phyloP scores from a whole-genome alignment of 345 rosid species.

The Camelina hispida region DNA sequence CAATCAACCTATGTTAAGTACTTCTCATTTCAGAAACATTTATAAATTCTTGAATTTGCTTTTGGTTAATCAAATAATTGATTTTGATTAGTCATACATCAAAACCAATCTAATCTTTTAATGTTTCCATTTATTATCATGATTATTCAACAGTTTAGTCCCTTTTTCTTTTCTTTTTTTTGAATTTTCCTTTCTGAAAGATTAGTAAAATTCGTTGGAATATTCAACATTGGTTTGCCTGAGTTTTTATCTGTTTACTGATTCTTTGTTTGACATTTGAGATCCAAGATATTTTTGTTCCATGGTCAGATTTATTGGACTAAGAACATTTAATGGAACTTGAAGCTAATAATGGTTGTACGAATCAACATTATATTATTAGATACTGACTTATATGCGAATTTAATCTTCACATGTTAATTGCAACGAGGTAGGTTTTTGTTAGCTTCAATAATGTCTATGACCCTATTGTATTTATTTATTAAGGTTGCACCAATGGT shows the following conservation, averaged over 20 bases:
- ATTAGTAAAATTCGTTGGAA: conserved; percentile 15
- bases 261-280: conserved; percentile 24
- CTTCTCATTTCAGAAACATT: too few species aligned
- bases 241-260: conserved; percentile 12
- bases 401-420: background rate
- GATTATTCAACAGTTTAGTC: background rate
- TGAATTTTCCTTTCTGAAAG: conserved; percentile 16
- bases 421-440: conserved; percentile 1
- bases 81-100: conserved; percentile 1
- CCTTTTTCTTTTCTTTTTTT: background rate
- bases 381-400: background rate
- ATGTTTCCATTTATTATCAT: conserved; percentile 15
- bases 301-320: conserved; percentile 24
- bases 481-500: conserved; percentile 3
- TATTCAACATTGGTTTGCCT: conserved; percentile 17
- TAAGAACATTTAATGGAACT: background rate
- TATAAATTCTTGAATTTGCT: conserved; percentile 1
- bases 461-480: background rate
- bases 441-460: conserved; percentile 20
- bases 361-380: background rate
- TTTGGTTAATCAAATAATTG: background rate
- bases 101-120: conserved; percentile 1
- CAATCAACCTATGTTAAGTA: too few species aligned
- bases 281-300: background rate
- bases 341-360: background rate